Base-by-base conservation (phyloP, 2,329 filamentous ascomycete genomes). In the Gremmenia infestans region DNA sequence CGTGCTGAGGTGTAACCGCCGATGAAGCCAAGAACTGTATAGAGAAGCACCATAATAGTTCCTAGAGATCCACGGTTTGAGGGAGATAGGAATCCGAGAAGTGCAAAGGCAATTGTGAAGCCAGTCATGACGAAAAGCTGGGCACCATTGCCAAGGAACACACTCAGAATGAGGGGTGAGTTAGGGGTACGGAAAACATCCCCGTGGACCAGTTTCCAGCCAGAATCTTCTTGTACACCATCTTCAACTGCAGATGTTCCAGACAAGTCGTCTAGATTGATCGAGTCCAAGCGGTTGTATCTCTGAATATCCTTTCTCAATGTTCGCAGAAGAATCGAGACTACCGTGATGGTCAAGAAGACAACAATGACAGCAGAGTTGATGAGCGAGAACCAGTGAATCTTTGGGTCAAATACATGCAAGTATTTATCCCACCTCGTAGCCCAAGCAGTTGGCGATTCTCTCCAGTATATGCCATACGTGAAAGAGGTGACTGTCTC, bases 341-440 rank as follows among this genome's bases (percentile, higher is more conserved):
- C 87, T 61, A 99, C 94, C 66, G 94, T 96, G 47, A 91, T 83
- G 37, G 93, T 86, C 42, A 97, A 79, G 73, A 97, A 94, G 49
- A 96, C 81, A 50, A 99, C 92, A 60, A 99, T 96, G 46, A 97
- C 86, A 50, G 94, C 89, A 37, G 92, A 97, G 73, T 96, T 96
- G 74, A 97, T 89, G 50, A 99, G 84, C 57, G 92, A 97, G 77
- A 97, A 96, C 94, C 94, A 99, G 73, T 99, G 94, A 66, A 99
- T 97, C 78, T 94, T 95, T 52, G 94, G 92, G 72, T 97, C 92
- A 69, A 92, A 95, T 32, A 99, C 93, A 68, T 97, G 93, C 37
- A 99, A 81, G 71, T 97, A 97, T 74, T 96, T 97, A 78, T 99
- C 94, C 94, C 94, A 99, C 62, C 94, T 84, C 12, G 94, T 99